Percentiles rank a stretch among this genome's conserved stretches.
phyloP scores from a whole-genome alignment of 306 rosid species.

The Prunus kanzakura region DNA sequence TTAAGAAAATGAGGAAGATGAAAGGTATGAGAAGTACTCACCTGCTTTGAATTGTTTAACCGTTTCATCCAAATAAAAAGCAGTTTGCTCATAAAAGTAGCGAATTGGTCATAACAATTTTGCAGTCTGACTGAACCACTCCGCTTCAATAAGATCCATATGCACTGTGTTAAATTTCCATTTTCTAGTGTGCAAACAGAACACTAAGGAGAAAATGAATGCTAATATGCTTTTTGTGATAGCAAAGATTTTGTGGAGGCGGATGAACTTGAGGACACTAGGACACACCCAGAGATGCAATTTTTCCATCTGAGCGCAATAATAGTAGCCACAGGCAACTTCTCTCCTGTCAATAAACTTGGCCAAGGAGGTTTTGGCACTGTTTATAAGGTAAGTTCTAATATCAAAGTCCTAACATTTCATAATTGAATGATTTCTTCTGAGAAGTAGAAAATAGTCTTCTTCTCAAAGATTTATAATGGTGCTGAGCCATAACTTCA shows the following conservation, averaged over 20 bases:
- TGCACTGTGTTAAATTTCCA: too few relatives aligned
- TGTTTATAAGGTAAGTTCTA: constrained; percentile 6
- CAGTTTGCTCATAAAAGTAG: too few relatives aligned
- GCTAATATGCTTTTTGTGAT: background rate
- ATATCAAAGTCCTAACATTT: background rate
- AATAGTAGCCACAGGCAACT: constrained; percentile 9
- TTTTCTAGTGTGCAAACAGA: too few relatives aligned
- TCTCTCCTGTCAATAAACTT: background rate
- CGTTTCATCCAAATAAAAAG: background rate
- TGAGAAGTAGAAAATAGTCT: too few relatives aligned
- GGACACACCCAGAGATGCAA: constrained; percentile 1
- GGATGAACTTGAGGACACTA: constrained; percentile 9
- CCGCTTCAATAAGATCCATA: too few relatives aligned
- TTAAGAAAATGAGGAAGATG: background rate
- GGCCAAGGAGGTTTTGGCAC: constrained; percentile 26
- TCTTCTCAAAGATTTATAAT: too few relatives aligned
- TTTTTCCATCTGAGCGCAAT: background rate
- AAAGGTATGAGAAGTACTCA: constrained; percentile 13
- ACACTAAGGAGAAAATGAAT: background rate
- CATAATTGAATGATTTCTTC: too few relatives aligned
- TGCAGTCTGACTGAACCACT: too few relatives aligned
- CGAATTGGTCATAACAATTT: too few relatives aligned
- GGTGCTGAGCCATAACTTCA: too few relatives aligned
- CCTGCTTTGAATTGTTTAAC: background rate
- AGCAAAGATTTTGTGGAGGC: background rate